Base-by-base conservation (phyloP, 1,139 yeast genomes). In the Zygoascus meyerae region DNA sequence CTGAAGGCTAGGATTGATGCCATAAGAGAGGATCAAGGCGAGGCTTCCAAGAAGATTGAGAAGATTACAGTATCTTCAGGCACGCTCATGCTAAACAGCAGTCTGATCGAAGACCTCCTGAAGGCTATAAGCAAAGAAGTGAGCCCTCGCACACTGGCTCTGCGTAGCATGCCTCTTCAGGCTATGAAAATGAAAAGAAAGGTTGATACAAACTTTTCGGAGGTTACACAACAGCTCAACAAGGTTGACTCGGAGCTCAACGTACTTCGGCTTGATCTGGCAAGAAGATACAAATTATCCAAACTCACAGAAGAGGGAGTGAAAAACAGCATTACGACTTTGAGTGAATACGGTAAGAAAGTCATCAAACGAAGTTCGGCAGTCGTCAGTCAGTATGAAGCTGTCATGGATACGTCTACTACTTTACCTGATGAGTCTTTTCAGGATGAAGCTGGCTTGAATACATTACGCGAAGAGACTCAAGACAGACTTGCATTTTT, bases 101-200 rank as follows among this genome's bases (percentile, higher is more conserved):
- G 34, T 12, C 31, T 16, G 15, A 30, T 36, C 45, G 30, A 54
- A 46, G 59, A 54, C 31, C 50, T 57, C 8, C 49, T 58, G 28
- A 51, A 48, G 34, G 50, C 49, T 34, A 33, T 50, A n/a, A 36
- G 39, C 17, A 35, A 42, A n/a, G 55, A 52, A 31, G 44, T 49
- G n/a, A 54, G 50, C 42, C 54, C 53, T 16, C 43, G 55, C 29
- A 52, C 54, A 10, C 40, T 55, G 35, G 46, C 43, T 16, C 46
- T 53, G 30, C 48, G 63, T 34, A 46, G 53, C 7, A 43, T 60
- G 37, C 61, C 64, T 1, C 55, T 55, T 9, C 52, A 53, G 14
- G 64, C 60, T 1, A 59, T 58, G 10, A 55, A 57, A 32, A 48
- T 59, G 15, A 61, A 59, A 46, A 49, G 54, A 17, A 50, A 50